A percentile compares a stretch with the other conserved stretches of the same genome.
These are phyloP conservation scores for Naegleria gruberi DNA, from an alignment of 208 protist genomes.

Conservation along the genomic window DNA sequence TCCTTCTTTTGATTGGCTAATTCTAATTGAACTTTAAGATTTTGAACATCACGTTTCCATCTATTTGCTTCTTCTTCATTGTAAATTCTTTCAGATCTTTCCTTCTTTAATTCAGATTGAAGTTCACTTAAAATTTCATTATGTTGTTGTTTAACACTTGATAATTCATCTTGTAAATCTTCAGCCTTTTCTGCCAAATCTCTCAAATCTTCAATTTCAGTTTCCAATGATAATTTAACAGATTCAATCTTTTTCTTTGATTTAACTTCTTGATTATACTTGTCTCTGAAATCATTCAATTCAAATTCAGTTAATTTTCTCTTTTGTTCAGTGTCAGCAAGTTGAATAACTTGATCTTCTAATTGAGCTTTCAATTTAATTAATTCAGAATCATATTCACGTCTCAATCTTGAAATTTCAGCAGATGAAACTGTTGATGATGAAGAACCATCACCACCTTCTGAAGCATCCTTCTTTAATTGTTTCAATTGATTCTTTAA, in stretches of 20 bases:
- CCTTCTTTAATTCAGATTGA: background rate
- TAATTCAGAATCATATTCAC: background rate
- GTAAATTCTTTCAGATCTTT: background rate
- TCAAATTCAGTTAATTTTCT: background rate
- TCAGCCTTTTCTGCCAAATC: slow-evolving; percentile 9
- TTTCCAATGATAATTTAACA: background rate
- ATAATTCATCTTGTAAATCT: background rate
- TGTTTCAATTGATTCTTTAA: background rate
- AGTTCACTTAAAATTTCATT: background rate
- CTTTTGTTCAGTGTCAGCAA: background rate
- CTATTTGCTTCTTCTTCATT: background rate
- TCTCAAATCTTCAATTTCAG: slow-evolving; percentile 9
- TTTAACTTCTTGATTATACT: background rate
- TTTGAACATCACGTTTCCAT: background rate
- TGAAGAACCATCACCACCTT: background rate
- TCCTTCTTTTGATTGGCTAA: background rate
- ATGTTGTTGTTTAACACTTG: background rate
- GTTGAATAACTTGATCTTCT: background rate
- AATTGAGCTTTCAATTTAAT: background rate
- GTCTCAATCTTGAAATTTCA: background rate
- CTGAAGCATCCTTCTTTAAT: background rate
- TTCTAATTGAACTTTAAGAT: background rate
- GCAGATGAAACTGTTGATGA: background rate
- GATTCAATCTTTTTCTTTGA: background rate
- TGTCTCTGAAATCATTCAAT: background rate